Evolutionary conservation across 352 stramenopile species (phyloP).

Genomic region (Phytopythium litorale): DNA sequence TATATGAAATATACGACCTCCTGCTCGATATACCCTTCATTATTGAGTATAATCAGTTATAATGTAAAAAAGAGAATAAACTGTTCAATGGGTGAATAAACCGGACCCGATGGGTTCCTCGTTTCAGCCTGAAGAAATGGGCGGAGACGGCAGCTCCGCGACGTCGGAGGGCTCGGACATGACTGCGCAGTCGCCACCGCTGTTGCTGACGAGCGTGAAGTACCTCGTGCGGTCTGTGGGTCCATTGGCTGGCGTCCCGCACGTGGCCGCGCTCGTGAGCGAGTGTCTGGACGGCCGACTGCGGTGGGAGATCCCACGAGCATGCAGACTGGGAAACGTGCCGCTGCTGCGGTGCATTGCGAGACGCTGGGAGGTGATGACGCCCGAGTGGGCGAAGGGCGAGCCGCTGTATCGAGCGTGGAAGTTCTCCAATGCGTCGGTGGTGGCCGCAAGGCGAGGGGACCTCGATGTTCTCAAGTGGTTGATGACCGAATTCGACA

Average conservation of each 20-base stretch:
- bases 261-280: background rate
- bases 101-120: too few relatives aligned
- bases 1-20: too few relatives aligned
- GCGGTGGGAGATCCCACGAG: constrained; percentile 1
- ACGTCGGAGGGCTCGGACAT: too few relatives aligned
- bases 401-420: constrained; percentile 7
- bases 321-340: constrained; percentile 1
- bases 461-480: constrained; percentile 7
- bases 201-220: constrained; percentile 15
- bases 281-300: constrained; percentile 1
- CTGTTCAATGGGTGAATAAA: too few relatives aligned
- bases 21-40: too few relatives aligned
- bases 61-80: too few relatives aligned
- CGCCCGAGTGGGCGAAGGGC: background rate
- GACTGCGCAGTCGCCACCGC: background rate
- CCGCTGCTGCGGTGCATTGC: constrained; percentile 18
- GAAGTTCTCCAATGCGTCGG: constrained; percentile 1
- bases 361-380: background rate
- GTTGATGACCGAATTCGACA: constrained; percentile 9
- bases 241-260: constrained; percentile 10
- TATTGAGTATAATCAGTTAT: too few relatives aligned
- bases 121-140: too few relatives aligned
- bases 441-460: background rate
- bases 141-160: too few relatives aligned
- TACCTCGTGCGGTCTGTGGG: constrained; percentile 13